A percentile compares a stretch with the other conserved stretches of the same genome.
phyloP scores from a whole-genome alignment of 495 filamentous ascomycete species.

The Penicillium coprophilum region DNA sequence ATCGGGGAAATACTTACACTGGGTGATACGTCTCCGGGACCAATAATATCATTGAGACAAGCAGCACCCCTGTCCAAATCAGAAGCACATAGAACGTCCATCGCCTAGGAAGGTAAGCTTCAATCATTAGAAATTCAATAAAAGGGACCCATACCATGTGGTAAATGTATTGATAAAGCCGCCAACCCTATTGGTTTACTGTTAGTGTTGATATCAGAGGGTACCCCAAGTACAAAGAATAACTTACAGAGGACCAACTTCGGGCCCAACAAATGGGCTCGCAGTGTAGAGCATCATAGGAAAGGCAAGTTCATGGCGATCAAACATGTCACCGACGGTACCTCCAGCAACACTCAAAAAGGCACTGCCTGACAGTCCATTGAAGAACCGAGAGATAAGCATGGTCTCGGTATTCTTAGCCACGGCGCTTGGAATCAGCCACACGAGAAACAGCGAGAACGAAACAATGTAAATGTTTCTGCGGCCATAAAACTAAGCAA shows the following conservation, averaged over 20 bases:
- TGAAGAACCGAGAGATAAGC: slow-evolving; percentile 79
- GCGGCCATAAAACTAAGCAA: slow-evolving; percentile 77
- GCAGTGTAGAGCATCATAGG: slow-evolving; percentile 83
- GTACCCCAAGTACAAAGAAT: slow-evolving; percentile 51
- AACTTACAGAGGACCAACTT: slow-evolving; percentile 41
- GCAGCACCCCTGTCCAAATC: slow-evolving; percentile 70
- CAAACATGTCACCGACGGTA: slow-evolving; percentile 88
- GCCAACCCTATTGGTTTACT: slow-evolving; percentile 38
- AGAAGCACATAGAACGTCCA: slow-evolving; percentile 89
- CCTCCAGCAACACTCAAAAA: slow-evolving; percentile 90
- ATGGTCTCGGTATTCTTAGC: slow-evolving; percentile 82
- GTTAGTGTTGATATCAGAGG: slow-evolving; percentile 1
- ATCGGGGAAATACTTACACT: slow-evolving; percentile 40
- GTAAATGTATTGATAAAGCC: slow-evolving; percentile 78
- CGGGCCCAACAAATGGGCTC: slow-evolving; percentile 71
- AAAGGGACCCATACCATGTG: slow-evolving; percentile 58
- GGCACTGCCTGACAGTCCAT: slow-evolving; percentile 79
- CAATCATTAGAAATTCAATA: not conserved
- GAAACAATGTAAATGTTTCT: slow-evolving; percentile 79
- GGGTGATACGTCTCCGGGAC: slow-evolving; percentile 93
- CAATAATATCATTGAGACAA: slow-evolving; percentile 63
- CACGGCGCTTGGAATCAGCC: slow-evolving; percentile 85
- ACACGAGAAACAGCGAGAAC: slow-evolving; percentile 77
- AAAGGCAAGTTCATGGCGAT: slow-evolving; percentile 66
- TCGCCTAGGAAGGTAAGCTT: slow-evolving; percentile 46